A percentile compares a stretch with the other conserved stretches of the same genome.
These are phyloP conservation scores for Sugiyamaella lignohabitans DNA, from an alignment of 805 yeast genomes.

Conservation along the genomic window DNA sequence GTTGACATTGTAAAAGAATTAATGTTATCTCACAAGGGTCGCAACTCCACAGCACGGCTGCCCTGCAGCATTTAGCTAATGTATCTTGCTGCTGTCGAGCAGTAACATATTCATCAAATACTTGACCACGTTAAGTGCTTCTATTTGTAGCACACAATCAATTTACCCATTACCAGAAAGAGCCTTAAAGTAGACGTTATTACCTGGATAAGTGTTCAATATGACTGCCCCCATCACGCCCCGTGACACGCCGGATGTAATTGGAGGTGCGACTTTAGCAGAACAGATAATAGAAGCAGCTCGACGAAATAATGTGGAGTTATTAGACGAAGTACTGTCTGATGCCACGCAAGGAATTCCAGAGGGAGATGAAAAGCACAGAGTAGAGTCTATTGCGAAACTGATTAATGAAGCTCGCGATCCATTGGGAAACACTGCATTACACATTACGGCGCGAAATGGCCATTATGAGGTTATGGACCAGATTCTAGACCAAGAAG, in stretches of 20 bases:
- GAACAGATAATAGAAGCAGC: constrained; percentile 85
- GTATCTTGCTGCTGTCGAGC: too few species aligned
- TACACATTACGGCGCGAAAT: constrained; percentile 73
- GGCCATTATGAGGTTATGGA: constrained; percentile 89
- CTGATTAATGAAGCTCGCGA: constrained; percentile 66
- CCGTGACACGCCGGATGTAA: background rate
- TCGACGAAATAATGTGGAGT: constrained; percentile 79
- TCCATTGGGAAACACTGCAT: constrained; percentile 70
- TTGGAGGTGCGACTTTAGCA: constrained; percentile 59
- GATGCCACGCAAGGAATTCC: constrained; percentile 42
- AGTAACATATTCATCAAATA: too few species aligned
- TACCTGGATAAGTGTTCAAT: too few species aligned
- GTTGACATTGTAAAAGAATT: too few species aligned
- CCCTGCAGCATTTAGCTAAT: too few species aligned
- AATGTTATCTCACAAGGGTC: too few species aligned
- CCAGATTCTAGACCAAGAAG: constrained; percentile 73
- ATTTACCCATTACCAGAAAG: too few species aligned
- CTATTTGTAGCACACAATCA: too few species aligned
- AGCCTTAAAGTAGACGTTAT: too few species aligned
- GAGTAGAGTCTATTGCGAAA: constrained; percentile 32
- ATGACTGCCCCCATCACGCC: background rate
- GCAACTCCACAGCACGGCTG: too few species aligned
- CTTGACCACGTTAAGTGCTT: too few species aligned
- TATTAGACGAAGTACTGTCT: constrained; percentile 51
- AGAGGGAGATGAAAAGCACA: constrained; percentile 18